Percentiles rank a stretch among this genome's conserved stretches.
phyloP scores from a whole-genome alignment of 331 rosid genomes.

The Acacia pycnantha region DNA sequence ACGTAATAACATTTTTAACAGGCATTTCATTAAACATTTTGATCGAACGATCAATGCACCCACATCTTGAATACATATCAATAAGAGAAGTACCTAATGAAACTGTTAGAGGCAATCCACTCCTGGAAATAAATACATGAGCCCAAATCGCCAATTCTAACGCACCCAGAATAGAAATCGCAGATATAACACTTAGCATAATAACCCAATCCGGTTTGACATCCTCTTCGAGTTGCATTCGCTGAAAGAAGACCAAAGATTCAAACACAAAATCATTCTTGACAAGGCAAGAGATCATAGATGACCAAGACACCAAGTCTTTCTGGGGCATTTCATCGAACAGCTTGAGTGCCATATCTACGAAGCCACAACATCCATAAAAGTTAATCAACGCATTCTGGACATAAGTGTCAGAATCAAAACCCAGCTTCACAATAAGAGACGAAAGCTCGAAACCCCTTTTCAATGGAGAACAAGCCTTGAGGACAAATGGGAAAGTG shows the following conservation, averaged over 20 bases:
- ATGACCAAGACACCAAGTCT: conserved; percentile 77
- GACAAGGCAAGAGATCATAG: conserved; percentile 45
- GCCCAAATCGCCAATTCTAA: conserved; percentile 67
- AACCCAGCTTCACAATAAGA: conserved; percentile 52
- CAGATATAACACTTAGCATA: conserved; percentile 58
- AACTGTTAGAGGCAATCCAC: conserved; percentile 39
- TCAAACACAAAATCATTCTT: conserved; percentile 44
- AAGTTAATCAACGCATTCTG: conserved; percentile 51
- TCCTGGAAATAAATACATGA: conserved; percentile 37
- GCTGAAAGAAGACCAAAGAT: conserved; percentile 51
- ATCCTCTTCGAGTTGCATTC: conserved; percentile 50
- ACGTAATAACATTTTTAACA: conserved; percentile 45
- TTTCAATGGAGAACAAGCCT: conserved; percentile 38
- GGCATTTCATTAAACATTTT: conserved; percentile 62
- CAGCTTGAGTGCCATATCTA: conserved; percentile 43
- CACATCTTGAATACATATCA: conserved; percentile 75
- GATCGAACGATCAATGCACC: conserved; percentile 51
- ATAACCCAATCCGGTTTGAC: conserved; percentile 48
- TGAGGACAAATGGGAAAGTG: conserved; percentile 75
- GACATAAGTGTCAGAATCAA: conserved; percentile 46
- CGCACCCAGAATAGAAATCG: conserved; percentile 55
- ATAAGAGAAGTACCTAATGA: conserved; percentile 64
- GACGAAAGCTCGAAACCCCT: conserved; percentile 42
- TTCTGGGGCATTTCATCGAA: conserved; percentile 50
- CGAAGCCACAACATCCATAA: conserved; percentile 46